A percentile compares a stretch with the other conserved stretches of the same genome.
phyloP scores from a whole-genome alignment of 805 yeast species.

The Pichia ethanolica region DNA sequence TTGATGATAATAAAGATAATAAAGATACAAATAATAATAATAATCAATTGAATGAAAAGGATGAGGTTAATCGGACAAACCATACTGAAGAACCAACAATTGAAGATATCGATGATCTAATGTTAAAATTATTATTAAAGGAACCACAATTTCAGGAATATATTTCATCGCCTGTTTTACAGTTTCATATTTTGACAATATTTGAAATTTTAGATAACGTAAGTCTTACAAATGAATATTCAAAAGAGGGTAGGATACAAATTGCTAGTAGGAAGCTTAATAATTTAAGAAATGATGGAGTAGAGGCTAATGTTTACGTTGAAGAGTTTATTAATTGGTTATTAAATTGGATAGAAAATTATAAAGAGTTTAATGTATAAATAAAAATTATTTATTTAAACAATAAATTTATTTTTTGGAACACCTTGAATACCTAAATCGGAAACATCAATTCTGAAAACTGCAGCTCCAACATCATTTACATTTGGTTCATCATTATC shows the following conservation, averaged over 20 bases:
- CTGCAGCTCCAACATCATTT: slow-evolving; percentile 51
- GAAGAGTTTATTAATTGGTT: slow-evolving; percentile 47
- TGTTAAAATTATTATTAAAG: slow-evolving; percentile 25
- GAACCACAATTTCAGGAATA: slow-evolving; percentile 40
- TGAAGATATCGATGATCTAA: slow-evolving; percentile 14
- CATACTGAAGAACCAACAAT: not conserved
- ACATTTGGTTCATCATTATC: slow-evolving; percentile 24
- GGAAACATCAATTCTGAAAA: slow-evolving; percentile 39
- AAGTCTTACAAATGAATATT: slow-evolving; percentile 39
- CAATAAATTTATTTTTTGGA: slow-evolving; percentile 17
- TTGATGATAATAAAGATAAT: not conserved
- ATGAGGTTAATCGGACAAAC: not conserved
- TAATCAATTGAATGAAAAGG: too few species aligned
- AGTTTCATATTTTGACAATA: slow-evolving; percentile 46
- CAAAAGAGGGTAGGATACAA: slow-evolving; percentile 46
- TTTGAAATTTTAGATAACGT: slow-evolving; percentile 42
- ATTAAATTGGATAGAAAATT: slow-evolving; percentile 8
- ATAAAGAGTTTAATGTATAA: not conserved
- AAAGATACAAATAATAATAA: not conserved
- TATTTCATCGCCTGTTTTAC: slow-evolving; percentile 46
- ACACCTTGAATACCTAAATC: slow-evolving; percentile 28
- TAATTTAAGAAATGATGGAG: slow-evolving; percentile 55
- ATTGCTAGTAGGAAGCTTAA: slow-evolving; percentile 56
- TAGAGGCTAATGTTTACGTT: slow-evolving; percentile 57
- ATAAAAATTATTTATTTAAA: not conserved